Evolutionary conservation across 1,284 basidiomycete genomes (phyloP), one percentile per base, ranked within the genome.

Genomic region (Tilletia caries): DNA sequence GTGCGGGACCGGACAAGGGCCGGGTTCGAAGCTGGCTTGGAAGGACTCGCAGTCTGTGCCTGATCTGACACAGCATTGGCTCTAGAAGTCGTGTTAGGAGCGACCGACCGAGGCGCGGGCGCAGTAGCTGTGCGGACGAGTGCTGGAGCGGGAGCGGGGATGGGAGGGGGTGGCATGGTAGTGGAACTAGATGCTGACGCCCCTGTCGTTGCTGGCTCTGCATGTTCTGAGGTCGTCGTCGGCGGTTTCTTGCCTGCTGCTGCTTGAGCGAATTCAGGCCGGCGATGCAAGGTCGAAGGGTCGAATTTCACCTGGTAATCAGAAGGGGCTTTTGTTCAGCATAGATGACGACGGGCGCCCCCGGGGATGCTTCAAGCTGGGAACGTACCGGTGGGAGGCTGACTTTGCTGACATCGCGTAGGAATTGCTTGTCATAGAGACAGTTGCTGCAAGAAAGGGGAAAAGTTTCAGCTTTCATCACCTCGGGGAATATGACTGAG

Each of bases 341-440:
- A 41, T 10, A 15, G 37, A 41, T 41, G 15, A 25, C 27, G 34
- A 27, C 20, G 6, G 33, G n/a, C 6, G 3, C 32, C 52, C 12
- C 18, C 34, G 10, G 37, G 8, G 37, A 41, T 10, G 37, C 8
- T 2, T 15, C 10, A 25, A 37, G 33, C 13, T 6, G 32, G 13
- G 54, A 5, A 87, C 90, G 73, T 78, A 94, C 93, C 1, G 89
- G 88, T 50, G 88, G 88, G 15, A 66, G 62, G 80, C 91, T 93
- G 73, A 97, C 90, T 84, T 95, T 95, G 62, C 89, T 86, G 18
- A 98, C 87, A 78, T 95, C 91, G 70, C 90, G 88, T 0, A 91
- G 88, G 82, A 93, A 97, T 18, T 89, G 85, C 84, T 94, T 95
- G 85, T 98, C 95, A 80, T 98, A 98, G 29, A 97, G 85, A 83